Base-by-base conservation (phyloP, 306 rosid genomes). In the Sophora flavescens region DNA sequence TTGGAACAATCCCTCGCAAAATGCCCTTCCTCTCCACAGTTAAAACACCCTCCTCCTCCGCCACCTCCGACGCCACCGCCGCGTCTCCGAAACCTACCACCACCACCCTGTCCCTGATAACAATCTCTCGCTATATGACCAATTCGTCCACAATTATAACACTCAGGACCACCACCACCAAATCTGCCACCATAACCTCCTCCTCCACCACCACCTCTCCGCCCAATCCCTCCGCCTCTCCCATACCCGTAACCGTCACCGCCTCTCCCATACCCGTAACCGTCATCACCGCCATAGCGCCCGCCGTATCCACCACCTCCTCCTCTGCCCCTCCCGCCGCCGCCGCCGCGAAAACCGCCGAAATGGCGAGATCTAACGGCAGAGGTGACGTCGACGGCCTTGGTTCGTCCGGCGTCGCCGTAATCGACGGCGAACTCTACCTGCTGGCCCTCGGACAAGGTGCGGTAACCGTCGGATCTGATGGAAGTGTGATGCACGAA, bases 21-120 rank as follows among this genome's bases (percentile, higher is more conserved):
- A 87, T 92, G 97, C 62, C 97, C 97, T 83, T 85, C 90, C 80
- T 85, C 96, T 3, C 96, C 93, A 57, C 97, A 92, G 54, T 86
- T 84, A 73, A 59, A 92, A 74, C 96, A 88, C 47, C 75, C 89
- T 14, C 88, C 75, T 0, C 86, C 80, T 0, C 81, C 51, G 13
- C 80, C 67, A 63, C 78, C 52, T 6, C 50, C n/a, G 1, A 56
- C 75, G 3, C 80, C 61, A 3, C 80, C 38, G 3, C 80, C 72
- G 33, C 83, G 72, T 39, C 81, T 54, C 44, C 54, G 68, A 7
- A 6, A 2, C 14, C 82, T 75, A 33, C 81, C 83, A 32, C 71
- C 68, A 13, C 67, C 84, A 36, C 81, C 71, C 0, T 78, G 80
- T 66, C 86, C 78, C 17, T 78, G 80, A 68, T 87, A 78, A 74